These are phyloP conservation scores for Sistotremastrum suecicum DNA, from an alignment of 768 basidiomycete genomes.

Conservation along the genomic window DNA sequence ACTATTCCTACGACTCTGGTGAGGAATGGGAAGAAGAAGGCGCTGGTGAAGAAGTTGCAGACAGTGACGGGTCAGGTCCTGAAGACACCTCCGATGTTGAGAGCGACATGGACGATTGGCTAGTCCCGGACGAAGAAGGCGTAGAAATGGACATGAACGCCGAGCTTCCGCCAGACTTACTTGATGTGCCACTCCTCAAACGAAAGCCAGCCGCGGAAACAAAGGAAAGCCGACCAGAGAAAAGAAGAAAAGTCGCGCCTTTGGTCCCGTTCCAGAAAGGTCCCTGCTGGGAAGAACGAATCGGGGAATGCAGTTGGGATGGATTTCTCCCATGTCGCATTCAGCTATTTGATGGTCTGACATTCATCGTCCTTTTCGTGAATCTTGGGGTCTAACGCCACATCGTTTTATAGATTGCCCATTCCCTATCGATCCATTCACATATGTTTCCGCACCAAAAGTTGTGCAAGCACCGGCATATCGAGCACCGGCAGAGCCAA, in stretches of 20 bases:
- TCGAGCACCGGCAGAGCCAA: constrained; percentile 9
- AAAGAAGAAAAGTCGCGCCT: constrained; percentile 62
- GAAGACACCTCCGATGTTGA: constrained; percentile 58
- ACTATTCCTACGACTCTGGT: constrained; percentile 90
- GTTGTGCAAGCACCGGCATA: constrained; percentile 22
- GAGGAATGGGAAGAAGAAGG: constrained; percentile 95
- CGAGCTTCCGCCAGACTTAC: constrained; percentile 11
- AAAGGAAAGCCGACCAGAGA: constrained; percentile 35
- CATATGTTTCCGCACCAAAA: constrained; percentile 39
- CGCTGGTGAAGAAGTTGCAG: constrained; percentile 57
- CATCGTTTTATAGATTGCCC: constrained; percentile 41
- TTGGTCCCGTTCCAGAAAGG: constrained; percentile 74
- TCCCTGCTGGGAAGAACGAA: constrained; percentile 59
- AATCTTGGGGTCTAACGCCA: background rate
- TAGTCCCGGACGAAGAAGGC: constrained; percentile 62
- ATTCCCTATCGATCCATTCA: constrained; percentile 65
- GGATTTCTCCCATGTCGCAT: constrained; percentile 64
- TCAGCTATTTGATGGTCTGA: constrained; percentile 64
- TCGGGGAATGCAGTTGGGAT: constrained; percentile 56
- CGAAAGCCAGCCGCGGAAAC: constrained; percentile 41
- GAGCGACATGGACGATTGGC: constrained; percentile 68
- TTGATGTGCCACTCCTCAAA: constrained; percentile 30
- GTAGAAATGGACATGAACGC: constrained; percentile 24
- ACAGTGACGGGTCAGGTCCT: constrained; percentile 26
- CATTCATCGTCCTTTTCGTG: background rate